phyloP scores from a whole-genome alignment of 371 early-diverging fungal species.

The Mucor circinelloides region DNA sequence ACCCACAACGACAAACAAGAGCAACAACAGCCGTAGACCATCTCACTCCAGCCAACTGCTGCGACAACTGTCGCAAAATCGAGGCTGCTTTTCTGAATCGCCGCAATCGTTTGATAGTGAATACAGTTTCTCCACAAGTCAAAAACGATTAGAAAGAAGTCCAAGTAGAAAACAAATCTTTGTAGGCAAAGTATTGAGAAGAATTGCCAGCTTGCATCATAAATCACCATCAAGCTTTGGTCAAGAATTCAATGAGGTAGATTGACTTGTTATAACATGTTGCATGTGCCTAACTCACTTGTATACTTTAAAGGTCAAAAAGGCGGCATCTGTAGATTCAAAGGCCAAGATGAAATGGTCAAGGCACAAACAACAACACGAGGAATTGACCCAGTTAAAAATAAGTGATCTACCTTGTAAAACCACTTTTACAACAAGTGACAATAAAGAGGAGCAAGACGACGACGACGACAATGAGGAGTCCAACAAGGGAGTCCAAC shows the following conservation, averaged over 20 bases:
- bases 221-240: neutral
- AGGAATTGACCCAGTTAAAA: conserved; percentile 5
- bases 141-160: conserved; percentile 3
- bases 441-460: neutral
- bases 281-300: too few relatives aligned
- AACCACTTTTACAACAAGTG: neutral
- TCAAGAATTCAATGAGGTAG: conserved; percentile 1
- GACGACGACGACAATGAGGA: neutral
- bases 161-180: conserved; percentile 10
- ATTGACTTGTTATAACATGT: neutral
- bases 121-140: neutral
- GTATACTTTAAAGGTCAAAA: conserved; percentile 8
- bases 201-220: conserved; percentile 22
- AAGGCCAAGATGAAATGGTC: conserved; percentile 1
- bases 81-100: neutral
- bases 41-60: conserved; percentile 10
- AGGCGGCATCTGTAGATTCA: conserved; percentile 10
- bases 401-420: conserved; percentile 8
- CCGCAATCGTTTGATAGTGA: conserved; percentile 4
- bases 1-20: neutral
- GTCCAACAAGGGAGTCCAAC: neutral
- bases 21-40: neutral
- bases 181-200: conserved; percentile 18
- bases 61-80: conserved; percentile 1
- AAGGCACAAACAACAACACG: conserved; percentile 6